Percentiles rank a stretch among this genome's conserved stretches.
Evolutionary conservation across 176 grass and related monocot species (phyloP).

Genomic region (Olyra latifolia): DNA sequence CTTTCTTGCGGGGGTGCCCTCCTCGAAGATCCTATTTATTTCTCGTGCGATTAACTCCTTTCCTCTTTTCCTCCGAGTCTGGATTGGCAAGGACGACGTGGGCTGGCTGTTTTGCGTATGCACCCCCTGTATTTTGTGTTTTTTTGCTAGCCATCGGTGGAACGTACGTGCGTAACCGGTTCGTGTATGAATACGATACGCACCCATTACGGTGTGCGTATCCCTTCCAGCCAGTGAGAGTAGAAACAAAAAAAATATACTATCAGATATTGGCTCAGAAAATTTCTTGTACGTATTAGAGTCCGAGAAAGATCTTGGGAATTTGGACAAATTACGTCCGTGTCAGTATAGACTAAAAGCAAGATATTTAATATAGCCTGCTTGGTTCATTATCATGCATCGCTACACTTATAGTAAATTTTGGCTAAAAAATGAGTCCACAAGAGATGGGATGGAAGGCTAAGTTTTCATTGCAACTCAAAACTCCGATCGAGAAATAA

Average conservation of each 20-base stretch:
- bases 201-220: too few relatives aligned
- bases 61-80: not conserved
- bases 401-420: too few relatives aligned
- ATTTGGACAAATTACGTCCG: not conserved
- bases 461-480: too few relatives aligned
- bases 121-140: not conserved
- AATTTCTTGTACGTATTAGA: not conserved
- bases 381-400: too few relatives aligned
- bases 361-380: too few relatives aligned
- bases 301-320: not conserved
- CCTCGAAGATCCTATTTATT: constrained; percentile 19
- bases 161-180: not conserved
- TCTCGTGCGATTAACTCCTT: not conserved
- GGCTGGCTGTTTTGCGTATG: not conserved
- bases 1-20: constrained; percentile 14
- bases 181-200: not conserved
- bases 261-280: too few relatives aligned
- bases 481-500: too few relatives aligned
- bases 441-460: too few relatives aligned
- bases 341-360: not conserved
- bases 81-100: not conserved
- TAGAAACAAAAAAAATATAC: not conserved
- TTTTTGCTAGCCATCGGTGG: not conserved
- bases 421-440: too few relatives aligned
- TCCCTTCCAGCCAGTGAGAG: not conserved